phyloP scores from a whole-genome alignment of 2,329 filamentous ascomycete species.

The Pseudocercospora musae region DNA sequence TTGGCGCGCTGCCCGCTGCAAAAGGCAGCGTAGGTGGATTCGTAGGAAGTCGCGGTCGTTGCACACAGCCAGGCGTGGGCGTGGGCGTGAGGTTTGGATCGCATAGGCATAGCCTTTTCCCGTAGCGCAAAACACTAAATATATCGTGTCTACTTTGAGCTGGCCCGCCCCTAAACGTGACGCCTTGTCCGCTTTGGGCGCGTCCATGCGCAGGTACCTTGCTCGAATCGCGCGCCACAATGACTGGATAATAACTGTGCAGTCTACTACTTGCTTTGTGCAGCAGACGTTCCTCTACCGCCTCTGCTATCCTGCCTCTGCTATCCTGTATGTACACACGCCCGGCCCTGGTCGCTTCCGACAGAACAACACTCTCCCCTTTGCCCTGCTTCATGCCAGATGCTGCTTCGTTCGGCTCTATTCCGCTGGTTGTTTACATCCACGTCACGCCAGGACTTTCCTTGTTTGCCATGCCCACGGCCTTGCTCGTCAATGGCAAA shows the following conservation, averaged over 20 bases:
- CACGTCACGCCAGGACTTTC: constrained; percentile 7
- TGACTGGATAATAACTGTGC: constrained; percentile 11
- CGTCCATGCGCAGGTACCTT: not conserved
- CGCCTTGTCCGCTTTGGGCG: constrained; percentile 10
- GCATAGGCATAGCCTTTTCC: not conserved
- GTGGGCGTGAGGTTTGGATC: constrained; percentile 3
- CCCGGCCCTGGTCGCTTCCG: not conserved
- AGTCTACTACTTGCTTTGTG: constrained; percentile 13
- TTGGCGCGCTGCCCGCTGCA: constrained; percentile 2
- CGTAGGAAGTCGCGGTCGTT: constrained; percentile 2
- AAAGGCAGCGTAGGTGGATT: not conserved
- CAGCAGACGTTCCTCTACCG: not conserved
- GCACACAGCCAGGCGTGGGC: constrained; percentile 5
- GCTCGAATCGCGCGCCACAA: not conserved
- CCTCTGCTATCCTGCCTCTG: not conserved
- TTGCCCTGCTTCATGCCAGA: not conserved
- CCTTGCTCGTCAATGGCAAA: constrained; percentile 11
- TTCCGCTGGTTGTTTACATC: constrained; percentile 11
- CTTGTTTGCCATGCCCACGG: constrained; percentile 13
- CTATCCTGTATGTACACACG: too few relatives aligned
- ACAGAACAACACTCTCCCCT: not conserved
- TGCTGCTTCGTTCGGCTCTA: not conserved
- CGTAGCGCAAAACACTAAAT: constrained; percentile 2
- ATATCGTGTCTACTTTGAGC: constrained; percentile 3
- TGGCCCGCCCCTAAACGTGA: not conserved